phyloP scores from a whole-genome alignment of 768 basidiomycete species.

The Lyophyllum decastes region DNA sequence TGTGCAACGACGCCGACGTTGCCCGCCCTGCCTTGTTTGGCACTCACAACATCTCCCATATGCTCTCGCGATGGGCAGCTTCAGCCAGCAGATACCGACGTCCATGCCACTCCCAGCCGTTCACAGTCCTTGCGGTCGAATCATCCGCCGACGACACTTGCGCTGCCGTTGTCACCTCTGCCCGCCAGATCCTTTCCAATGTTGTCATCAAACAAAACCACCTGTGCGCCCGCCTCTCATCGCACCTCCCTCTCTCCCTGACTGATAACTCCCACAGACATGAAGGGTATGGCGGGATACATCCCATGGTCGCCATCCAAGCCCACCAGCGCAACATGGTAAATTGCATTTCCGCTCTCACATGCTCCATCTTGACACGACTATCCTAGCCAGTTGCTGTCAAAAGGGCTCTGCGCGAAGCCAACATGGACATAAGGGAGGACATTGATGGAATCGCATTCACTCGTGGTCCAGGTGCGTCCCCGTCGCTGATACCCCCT shows the following conservation, averaged over 20 bases:
- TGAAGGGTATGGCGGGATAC: conserved; percentile 68
- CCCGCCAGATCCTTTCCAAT: conserved; percentile 74
- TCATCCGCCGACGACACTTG: conserved; percentile 95
- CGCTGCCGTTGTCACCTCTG: conserved; percentile 79
- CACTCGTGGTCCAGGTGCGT: conserved; percentile 80
- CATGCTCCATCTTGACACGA: background rate
- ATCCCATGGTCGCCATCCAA: conserved; percentile 74
- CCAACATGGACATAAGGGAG: conserved; percentile 49
- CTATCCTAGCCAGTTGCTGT: conserved; percentile 70
- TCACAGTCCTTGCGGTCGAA: conserved; percentile 79
- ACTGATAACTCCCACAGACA: conserved; percentile 39
- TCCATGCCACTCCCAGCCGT: conserved; percentile 23
- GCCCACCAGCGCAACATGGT: conserved; percentile 84
- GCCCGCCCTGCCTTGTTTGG: too few relatives aligned
- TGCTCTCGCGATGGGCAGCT: background rate
- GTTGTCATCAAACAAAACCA: conserved; percentile 83
- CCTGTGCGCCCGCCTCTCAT: conserved; percentile 38
- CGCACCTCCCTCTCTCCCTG: background rate
- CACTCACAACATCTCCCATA: background rate
- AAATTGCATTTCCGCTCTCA: background rate
- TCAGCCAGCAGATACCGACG: background rate
- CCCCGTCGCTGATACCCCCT: background rate
- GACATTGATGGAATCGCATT: conserved; percentile 89
- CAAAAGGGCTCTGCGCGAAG: conserved; percentile 63
- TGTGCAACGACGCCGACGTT: too few relatives aligned